These are phyloP conservation scores for Suillus decipiens DNA, from an alignment of 768 basidiomycete species.

Conservation along the genomic window DNA sequence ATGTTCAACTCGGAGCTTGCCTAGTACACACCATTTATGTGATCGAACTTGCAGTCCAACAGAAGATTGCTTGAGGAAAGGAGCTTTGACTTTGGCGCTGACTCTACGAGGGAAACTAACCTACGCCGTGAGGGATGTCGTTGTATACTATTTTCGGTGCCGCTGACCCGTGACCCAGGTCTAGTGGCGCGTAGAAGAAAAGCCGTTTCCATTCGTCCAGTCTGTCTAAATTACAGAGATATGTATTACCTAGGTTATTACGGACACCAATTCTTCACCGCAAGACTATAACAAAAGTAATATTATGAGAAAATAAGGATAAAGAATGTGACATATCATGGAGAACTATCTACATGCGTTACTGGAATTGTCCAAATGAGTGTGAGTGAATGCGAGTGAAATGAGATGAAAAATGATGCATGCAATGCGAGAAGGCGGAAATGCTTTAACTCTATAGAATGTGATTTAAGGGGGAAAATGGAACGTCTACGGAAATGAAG, in stretches of 20 bases:
- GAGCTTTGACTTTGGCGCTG: too few species aligned
- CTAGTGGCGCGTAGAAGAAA: too few species aligned
- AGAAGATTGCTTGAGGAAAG: too few species aligned
- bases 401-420: background rate
- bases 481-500: slow-evolving; percentile 15
- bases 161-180: too few species aligned
- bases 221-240: too few species aligned
- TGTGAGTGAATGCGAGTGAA: slow-evolving; percentile 4
- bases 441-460: background rate
- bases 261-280: background rate
- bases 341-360: slow-evolving; percentile 9
- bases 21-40: too few species aligned
- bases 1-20: too few species aligned
- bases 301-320: slow-evolving; percentile 15
- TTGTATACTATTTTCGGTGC: too few species aligned
- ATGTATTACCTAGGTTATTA: background rate
- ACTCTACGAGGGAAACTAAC: too few species aligned
- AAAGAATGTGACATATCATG: slow-evolving; percentile 6
- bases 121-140: too few species aligned
- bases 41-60: too few species aligned
- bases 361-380: slow-evolving; percentile 15
- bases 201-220: too few species aligned
- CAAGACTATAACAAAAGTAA: slow-evolving; percentile 6
- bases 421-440: slow-evolving; percentile 4
- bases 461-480: background rate